Conservation (phyloP, 371 early-diverging fungal species). For the Circinella umbellata region DNA sequence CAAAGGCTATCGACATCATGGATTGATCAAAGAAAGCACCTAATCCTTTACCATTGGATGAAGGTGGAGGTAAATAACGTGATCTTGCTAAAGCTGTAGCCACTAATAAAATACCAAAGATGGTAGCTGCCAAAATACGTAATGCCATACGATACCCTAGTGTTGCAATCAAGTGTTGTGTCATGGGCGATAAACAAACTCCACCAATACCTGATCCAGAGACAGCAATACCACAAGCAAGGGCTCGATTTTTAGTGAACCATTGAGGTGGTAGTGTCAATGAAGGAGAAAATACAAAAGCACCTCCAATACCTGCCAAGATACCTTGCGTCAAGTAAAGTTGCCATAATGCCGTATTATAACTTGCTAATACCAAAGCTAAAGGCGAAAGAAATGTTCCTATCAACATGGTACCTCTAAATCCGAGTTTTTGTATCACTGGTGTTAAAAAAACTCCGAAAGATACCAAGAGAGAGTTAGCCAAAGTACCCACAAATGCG, state of each 20-base stretch:
- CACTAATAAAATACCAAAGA: slow-evolving; percentile 41
- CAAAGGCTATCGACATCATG: slow-evolving; percentile 22
- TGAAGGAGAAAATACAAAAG: slow-evolving; percentile 44
- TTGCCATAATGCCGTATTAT: slow-evolving; percentile 47
- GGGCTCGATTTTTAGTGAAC: slow-evolving; percentile 47
- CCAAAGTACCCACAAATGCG: slow-evolving; percentile 24
- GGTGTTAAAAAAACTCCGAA: slow-evolving; percentile 50
- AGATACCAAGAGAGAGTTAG: slow-evolving; percentile 12
- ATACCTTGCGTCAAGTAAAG: slow-evolving; percentile 65
- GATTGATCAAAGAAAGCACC: slow-evolving; percentile 22
- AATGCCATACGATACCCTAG: slow-evolving; percentile 62
- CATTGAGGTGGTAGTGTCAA: slow-evolving; percentile 49
- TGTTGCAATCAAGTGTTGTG: slow-evolving; percentile 48
- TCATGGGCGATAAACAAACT: slow-evolving; percentile 64
- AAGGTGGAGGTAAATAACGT: slow-evolving; percentile 36
- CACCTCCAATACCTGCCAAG: slow-evolving; percentile 37
- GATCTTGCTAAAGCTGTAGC: slow-evolving; percentile 39
- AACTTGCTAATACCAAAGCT: slow-evolving; percentile 48
- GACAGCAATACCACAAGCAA: slow-evolving; percentile 59
- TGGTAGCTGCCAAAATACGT: slow-evolving; percentile 42
- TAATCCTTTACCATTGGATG: slow-evolving; percentile 6
- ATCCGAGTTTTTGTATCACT: slow-evolving; percentile 53
- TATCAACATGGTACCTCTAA: slow-evolving; percentile 50
- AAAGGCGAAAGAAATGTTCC: slow-evolving; percentile 42
- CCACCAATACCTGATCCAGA: slow-evolving; percentile 82